These are phyloP conservation scores for Trichodelitschia bisporula DNA, from an alignment of 495 filamentous ascomycete species.

Conservation along the genomic window DNA sequence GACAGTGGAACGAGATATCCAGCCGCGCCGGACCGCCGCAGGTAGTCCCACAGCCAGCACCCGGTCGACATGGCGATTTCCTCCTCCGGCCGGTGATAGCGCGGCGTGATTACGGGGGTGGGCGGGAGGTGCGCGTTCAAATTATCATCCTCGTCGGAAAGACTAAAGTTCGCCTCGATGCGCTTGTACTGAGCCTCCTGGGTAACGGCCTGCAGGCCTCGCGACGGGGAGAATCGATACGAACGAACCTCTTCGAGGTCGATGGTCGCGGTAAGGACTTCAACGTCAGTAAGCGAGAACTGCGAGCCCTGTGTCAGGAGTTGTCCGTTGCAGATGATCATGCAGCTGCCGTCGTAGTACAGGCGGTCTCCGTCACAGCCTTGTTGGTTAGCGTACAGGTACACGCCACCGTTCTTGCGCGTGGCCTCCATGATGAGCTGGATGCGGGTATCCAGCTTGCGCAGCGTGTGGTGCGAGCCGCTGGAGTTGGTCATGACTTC, in stretches of 20 bases:
- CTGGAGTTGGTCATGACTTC: constrained; percentile 62
- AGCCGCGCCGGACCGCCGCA: constrained; percentile 34
- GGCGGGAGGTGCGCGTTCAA: constrained; percentile 11
- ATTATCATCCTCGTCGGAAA: constrained; percentile 13
- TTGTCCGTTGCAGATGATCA: constrained; percentile 54
- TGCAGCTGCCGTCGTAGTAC: constrained; percentile 40
- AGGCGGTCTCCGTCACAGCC: constrained; percentile 48
- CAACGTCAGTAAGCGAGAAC: constrained; percentile 60
- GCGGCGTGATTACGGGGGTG: constrained; percentile 13
- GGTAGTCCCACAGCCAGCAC: constrained; percentile 72
- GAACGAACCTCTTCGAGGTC: constrained; percentile 54
- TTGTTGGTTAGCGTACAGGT: constrained; percentile 50
- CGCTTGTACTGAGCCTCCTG: too few relatives aligned
- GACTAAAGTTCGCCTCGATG: constrained; percentile 19
- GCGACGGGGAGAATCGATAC: constrained; percentile 24
- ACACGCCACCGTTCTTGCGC: constrained; percentile 39
- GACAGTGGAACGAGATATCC: constrained; percentile 25
- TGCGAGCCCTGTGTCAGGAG: constrained; percentile 47
- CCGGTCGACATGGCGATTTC: constrained; percentile 49
- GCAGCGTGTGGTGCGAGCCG: constrained; percentile 45
- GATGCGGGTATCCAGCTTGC: constrained; percentile 52
- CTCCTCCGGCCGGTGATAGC: constrained; percentile 41
- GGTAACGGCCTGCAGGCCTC: constrained; percentile 32
- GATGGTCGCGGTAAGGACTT: constrained; percentile 57
- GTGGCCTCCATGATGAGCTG: constrained; percentile 57